phyloP scores from a whole-genome alignment of 2,329 filamentous ascomycete species.

The Alternaria brassicicola region DNA sequence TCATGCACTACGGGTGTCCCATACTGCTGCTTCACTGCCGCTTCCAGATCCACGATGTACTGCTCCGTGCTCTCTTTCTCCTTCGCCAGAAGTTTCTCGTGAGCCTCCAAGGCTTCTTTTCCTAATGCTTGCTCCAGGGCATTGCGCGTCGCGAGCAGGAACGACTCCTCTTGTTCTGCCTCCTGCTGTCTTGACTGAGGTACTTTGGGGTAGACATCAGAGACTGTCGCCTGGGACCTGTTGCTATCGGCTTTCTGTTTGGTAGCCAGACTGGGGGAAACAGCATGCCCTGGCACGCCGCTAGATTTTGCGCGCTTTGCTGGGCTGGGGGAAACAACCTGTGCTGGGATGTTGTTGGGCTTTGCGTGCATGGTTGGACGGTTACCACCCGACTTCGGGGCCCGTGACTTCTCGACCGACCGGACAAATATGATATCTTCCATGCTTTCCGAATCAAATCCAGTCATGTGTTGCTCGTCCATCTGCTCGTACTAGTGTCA shows the following conservation, averaged over 20 bases:
- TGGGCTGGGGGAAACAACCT: not conserved
- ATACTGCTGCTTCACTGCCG: slow-evolving; percentile 1
- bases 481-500: not conserved
- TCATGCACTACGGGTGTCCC: not conserved
- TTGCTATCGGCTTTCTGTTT: not conserved
- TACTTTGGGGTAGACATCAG: not conserved
- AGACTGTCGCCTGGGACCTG: too few relatives aligned
- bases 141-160: not conserved
- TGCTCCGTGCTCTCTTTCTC: slow-evolving; percentile 2
- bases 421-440: not conserved
- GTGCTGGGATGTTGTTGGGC: not conserved
- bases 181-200: not conserved
- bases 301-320: not conserved
- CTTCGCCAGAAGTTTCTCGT: not conserved
- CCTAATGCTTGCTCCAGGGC: slow-evolving; percentile 3
- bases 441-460: not conserved
- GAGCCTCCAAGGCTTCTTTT: not conserved
- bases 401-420: not conserved
- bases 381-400: not conserved
- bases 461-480: not conserved
- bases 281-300: not conserved
- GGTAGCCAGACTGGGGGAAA: not conserved
- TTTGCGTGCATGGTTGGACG: not conserved
- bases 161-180: not conserved
- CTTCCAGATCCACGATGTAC: slow-evolving; percentile 6